Percentiles rank a stretch among this genome's conserved stretches.
phyloP scores from a whole-genome alignment of 2,329 filamentous ascomycete species.

The Botryotinia narcissicola region DNA sequence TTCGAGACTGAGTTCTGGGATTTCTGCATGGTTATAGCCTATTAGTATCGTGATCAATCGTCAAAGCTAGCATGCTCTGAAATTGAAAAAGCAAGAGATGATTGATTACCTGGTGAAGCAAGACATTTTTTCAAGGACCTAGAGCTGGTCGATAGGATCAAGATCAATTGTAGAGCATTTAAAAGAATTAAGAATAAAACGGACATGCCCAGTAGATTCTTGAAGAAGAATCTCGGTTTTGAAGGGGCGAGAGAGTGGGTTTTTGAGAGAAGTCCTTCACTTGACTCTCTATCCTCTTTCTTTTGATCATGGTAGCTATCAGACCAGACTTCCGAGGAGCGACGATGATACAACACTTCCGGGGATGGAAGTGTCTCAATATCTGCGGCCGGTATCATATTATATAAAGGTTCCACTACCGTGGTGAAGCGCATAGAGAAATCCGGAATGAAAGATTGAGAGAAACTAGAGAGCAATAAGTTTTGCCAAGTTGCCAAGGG shows the following conservation, averaged over 20 bases:
- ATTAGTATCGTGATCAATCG: neutral
- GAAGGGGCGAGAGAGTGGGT: neutral
- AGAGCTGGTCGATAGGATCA: neutral
- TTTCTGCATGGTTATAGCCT: neutral
- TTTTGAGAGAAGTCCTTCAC: neutral
- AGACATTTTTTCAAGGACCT: neutral
- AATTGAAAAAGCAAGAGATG: neutral
- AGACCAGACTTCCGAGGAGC: neutral
- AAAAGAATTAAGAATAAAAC: neutral
- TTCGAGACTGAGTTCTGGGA: neutral
- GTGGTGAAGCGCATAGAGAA: neutral
- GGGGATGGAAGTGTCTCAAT: neutral
- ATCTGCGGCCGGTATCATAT: neutral
- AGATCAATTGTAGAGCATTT: neutral
- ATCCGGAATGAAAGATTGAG: neutral
- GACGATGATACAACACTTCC: neutral
- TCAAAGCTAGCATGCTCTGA: neutral
- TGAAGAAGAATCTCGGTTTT: neutral
- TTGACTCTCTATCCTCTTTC: neutral
- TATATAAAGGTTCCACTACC: neutral
- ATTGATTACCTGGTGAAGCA: neutral
- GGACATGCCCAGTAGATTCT: neutral
- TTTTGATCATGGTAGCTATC: neutral
- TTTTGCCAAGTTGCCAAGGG: conserved; percentile 5
- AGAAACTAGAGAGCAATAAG: neutral